phyloP scores from a whole-genome alignment of 768 basidiomycete species.

The Suillus bovinus region DNA sequence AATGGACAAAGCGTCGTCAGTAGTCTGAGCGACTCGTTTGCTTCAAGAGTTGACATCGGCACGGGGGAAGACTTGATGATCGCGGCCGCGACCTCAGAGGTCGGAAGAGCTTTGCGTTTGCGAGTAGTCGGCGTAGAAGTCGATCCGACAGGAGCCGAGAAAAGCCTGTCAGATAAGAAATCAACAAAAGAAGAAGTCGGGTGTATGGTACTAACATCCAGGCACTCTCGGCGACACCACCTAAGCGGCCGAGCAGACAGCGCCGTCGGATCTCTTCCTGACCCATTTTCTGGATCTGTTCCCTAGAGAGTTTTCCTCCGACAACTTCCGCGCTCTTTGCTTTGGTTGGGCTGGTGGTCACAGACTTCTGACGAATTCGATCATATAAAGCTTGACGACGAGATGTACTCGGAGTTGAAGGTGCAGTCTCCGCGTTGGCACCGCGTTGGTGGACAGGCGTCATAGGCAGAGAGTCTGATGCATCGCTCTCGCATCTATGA shows the following conservation, averaged over 20 bases:
- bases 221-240: slow-evolving; percentile 81
- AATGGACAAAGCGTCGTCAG: slow-evolving; percentile 75
- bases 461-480: slow-evolving; percentile 45
- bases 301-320: slow-evolving; percentile 55
- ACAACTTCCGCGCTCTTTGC: slow-evolving; percentile 38
- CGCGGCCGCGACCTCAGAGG: slow-evolving; percentile 64
- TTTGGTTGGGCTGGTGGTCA: slow-evolving; percentile 69
- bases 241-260: slow-evolving; percentile 74
- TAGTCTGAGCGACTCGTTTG: slow-evolving; percentile 69
- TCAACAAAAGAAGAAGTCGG: slow-evolving; percentile 2
- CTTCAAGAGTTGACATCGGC: slow-evolving; percentile 76
- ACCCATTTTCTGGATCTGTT: slow-evolving; percentile 67
- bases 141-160: slow-evolving; percentile 61
- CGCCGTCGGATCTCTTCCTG: slow-evolving; percentile 80
- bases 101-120: slow-evolving; percentile 71
- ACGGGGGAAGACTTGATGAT: slow-evolving; percentile 81
- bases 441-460: slow-evolving; percentile 71
- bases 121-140: slow-evolving; percentile 56
- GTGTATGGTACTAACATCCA: slow-evolving; percentile 66
- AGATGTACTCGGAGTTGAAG: slow-evolving; percentile 71
- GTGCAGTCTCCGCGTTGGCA: slow-evolving; percentile 51
- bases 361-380: slow-evolving; percentile 71
- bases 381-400: slow-evolving; percentile 81
- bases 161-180: slow-evolving; percentile 49
- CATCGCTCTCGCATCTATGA: slow-evolving; percentile 46